Conservation (phyloP, 1,284 basidiomycete species). For the Sporisorium sorghi region DNA sequence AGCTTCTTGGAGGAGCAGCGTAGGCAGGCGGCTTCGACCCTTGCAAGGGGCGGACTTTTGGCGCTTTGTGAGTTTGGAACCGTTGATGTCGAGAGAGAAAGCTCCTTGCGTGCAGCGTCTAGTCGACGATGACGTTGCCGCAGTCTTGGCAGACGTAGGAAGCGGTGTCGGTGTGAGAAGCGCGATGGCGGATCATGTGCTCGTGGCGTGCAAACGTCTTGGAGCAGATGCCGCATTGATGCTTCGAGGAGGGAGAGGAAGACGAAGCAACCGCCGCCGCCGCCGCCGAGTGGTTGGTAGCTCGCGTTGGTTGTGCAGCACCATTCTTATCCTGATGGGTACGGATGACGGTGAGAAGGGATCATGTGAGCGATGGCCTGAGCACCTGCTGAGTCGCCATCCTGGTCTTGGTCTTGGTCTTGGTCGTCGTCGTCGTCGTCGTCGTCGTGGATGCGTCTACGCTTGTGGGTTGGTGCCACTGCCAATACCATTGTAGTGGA, state of each 20-base stretch:
- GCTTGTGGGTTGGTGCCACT: conserved; percentile 8
- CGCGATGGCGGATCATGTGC: conserved; percentile 32
- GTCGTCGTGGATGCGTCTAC: conserved; percentile 1
- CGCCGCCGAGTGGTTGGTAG: not conserved
- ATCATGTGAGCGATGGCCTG: conserved; percentile 5
- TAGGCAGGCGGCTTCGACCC: conserved; percentile 24
- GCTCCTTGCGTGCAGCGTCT: conserved; percentile 11
- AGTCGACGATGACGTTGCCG: conserved; percentile 19
- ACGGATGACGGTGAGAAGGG: conserved; percentile 6
- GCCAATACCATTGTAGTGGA: conserved; percentile 4
- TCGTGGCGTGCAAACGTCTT: conserved; percentile 27
- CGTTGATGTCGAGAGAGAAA: conserved; percentile 15
- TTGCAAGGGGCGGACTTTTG: conserved; percentile 19
- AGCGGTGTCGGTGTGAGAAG: conserved; percentile 18
- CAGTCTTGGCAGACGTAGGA: conserved; percentile 21
- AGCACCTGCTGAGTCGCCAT: not conserved
- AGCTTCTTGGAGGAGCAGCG: conserved; percentile 29
- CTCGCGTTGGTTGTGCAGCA: not conserved
- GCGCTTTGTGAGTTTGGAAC: conserved; percentile 15
- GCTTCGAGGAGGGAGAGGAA: conserved; percentile 9
- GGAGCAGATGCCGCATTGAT: conserved; percentile 19
- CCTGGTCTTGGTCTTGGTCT: conserved; percentile 2
- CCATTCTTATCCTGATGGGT: not conserved
- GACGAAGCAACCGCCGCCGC: not conserved
- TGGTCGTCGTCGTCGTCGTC: not conserved